Conservation (phyloP, 2,329 filamentous ascomycete species). For the Verticillium isaacii region DNA sequence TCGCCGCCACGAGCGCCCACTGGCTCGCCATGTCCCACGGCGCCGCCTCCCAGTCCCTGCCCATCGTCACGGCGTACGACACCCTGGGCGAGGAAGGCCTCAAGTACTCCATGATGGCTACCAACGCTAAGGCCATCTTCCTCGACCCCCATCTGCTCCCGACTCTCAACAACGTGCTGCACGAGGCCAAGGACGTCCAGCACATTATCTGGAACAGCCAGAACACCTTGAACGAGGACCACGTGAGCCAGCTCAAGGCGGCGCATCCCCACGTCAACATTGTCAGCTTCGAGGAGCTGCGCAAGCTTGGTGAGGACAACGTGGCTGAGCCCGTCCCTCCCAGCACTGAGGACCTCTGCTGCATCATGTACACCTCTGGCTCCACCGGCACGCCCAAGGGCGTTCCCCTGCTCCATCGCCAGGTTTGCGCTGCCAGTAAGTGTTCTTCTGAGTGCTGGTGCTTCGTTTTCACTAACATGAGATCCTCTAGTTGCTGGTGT, state of each 20-base stretch:
- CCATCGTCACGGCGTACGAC: conserved; percentile 81
- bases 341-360: conserved; percentile 69
- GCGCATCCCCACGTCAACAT: conserved; percentile 37
- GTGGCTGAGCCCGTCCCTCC: conserved; percentile 65
- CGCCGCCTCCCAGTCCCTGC: conserved; percentile 68
- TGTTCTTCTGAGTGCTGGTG: conserved; percentile 9
- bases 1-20: conserved; percentile 63
- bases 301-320: conserved; percentile 54
- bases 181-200: conserved; percentile 42
- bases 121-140: conserved; percentile 65
- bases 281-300: conserved; percentile 46
- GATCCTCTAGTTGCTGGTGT: conserved; percentile 64
- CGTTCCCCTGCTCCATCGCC: conserved; percentile 69
- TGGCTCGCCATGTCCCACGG: conserved; percentile 48
- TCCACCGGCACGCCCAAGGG: conserved; percentile 82
- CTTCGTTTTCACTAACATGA: conserved; percentile 7
- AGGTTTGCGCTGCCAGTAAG: conserved; percentile 69
- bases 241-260: conserved; percentile 42
- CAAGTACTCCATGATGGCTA: conserved; percentile 69
- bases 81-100: conserved; percentile 73
- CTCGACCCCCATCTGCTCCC: conserved; percentile 49
- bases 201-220: conserved; percentile 53
- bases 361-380: conserved; percentile 70
- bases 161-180: conserved; percentile 49
- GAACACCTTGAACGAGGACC: conserved; percentile 44